These are phyloP conservation scores for Sanghuangporus weigelae DNA, from an alignment of 1,284 basidiomycete species.

Conservation along the genomic window DNA sequence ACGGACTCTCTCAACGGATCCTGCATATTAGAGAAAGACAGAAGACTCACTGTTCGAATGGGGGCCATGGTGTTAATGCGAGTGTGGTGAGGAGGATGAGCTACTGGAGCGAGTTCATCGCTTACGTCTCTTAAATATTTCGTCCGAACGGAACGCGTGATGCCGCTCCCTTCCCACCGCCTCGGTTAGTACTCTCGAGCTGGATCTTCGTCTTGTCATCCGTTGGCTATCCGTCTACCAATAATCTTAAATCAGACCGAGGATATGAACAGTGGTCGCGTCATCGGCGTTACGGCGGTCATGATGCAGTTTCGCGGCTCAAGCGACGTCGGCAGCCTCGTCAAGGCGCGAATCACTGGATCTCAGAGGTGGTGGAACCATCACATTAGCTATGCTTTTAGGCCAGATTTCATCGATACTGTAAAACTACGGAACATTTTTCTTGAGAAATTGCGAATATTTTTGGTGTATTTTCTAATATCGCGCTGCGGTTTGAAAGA, in stretches of 20 bases:
- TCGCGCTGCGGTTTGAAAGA: too few relatives aligned
- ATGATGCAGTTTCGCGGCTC: background rate
- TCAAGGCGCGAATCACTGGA: background rate
- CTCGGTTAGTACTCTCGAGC: background rate
- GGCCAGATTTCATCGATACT: too few relatives aligned
- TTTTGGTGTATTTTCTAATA: too few relatives aligned
- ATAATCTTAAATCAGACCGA: background rate
- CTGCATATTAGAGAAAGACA: background rate
- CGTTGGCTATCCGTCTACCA: background rate
- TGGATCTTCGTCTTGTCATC: background rate
- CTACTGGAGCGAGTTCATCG: background rate
- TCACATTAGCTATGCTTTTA: too few relatives aligned
- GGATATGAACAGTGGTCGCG: background rate
- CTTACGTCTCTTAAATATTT: slow-evolving; percentile 2
- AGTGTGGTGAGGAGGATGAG: slow-evolving; percentile 2
- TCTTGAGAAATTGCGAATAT: too few relatives aligned
- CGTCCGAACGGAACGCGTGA: background rate
- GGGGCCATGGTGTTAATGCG: slow-evolving; percentile 43
- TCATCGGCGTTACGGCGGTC: background rate
- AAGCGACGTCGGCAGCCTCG: background rate
- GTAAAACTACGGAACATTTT: too few relatives aligned
- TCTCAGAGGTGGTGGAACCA: background rate
- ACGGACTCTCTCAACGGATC: background rate
- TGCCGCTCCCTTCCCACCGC: background rate
- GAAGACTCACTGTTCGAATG: slow-evolving; percentile 45